phyloP scores from a whole-genome alignment of 2,329 filamentous ascomycete species.

The Aureobasidium mangrovei region DNA sequence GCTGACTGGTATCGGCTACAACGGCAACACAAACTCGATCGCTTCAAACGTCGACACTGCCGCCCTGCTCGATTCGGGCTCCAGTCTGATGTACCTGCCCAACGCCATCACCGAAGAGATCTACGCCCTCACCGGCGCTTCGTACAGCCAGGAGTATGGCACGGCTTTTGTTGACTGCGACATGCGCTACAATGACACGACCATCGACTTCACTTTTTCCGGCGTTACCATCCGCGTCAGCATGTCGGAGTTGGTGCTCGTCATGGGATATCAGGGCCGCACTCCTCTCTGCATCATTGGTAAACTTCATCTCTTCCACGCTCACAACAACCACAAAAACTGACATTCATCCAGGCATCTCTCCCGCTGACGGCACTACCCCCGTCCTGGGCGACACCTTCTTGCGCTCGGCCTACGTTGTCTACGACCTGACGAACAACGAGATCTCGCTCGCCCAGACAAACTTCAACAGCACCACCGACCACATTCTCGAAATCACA shows the following conservation, averaged over 20 bases:
- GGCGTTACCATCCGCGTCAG: slow-evolving; percentile 46
- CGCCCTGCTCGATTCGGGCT: slow-evolving; percentile 66
- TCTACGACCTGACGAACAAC: slow-evolving; percentile 53
- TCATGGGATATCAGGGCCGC: slow-evolving; percentile 34
- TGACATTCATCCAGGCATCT: slow-evolving; percentile 33
- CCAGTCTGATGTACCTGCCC: slow-evolving; percentile 63
- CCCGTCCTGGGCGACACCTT: slow-evolving; percentile 54
- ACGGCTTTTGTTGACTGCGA: slow-evolving; percentile 47
- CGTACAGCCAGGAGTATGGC: slow-evolving; percentile 33
- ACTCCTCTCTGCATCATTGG: slow-evolving; percentile 38
- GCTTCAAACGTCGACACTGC: slow-evolving; percentile 36
- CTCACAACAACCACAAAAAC: no score
- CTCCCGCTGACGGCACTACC: slow-evolving; percentile 38
- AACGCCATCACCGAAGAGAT: slow-evolving; percentile 44
- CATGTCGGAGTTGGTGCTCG: slow-evolving; percentile 48
- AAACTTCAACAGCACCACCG: slow-evolving; percentile 47
- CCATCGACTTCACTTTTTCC: slow-evolving; percentile 51
- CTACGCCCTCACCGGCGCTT: slow-evolving; percentile 33
- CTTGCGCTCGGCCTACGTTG: slow-evolving; percentile 53
- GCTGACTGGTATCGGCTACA: slow-evolving; percentile 38
- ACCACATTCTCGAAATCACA: slow-evolving; percentile 47
- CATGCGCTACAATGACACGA: slow-evolving; percentile 39
- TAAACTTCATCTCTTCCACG: no score
- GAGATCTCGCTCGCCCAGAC: slow-evolving; percentile 54
- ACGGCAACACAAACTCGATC: slow-evolving; percentile 35